phyloP scores from a whole-genome alignment of 805 yeast species.

The Spathaspora girioi region DNA sequence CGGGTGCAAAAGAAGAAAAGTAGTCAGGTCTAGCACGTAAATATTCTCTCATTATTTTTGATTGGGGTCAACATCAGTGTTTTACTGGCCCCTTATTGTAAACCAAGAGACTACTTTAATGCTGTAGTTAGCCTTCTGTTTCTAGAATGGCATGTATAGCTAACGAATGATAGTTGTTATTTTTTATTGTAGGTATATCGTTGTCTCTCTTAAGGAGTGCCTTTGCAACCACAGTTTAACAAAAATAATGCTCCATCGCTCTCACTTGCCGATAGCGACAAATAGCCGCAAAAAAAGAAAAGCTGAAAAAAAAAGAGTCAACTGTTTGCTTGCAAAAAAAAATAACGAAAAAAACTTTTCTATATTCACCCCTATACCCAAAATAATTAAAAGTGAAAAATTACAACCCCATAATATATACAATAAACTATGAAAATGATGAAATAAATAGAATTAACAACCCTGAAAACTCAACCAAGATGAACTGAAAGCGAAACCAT shows the following conservation, averaged over 20 bases:
- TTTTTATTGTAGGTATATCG: too few species aligned
- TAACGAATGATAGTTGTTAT: too few species aligned
- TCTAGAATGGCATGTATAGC: too few species aligned
- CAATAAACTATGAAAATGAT: not conserved
- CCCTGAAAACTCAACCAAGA: not conserved
- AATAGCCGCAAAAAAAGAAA: slow-evolving; percentile 7
- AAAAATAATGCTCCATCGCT: slow-evolving; percentile 4
- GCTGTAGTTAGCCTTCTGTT: too few species aligned
- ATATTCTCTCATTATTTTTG: too few species aligned
- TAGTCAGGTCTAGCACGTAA: too few species aligned
- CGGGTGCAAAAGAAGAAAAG: too few species aligned
- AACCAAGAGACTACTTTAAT: too few species aligned
- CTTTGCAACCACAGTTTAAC: not conserved
- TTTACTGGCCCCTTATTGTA: too few species aligned
- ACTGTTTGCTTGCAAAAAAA: not conserved
- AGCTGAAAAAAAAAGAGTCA: not conserved
- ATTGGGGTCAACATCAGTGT: too few species aligned
- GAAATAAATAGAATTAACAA: not conserved
- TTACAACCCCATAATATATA: not conserved
- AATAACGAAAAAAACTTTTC: not conserved
- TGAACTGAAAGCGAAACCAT: not conserved
- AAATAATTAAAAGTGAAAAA: not conserved
- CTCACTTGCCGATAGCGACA: slow-evolving; percentile 8
- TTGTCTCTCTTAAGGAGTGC: not conserved
- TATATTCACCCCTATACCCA: not conserved